Evolutionary conservation across 2,329 filamentous ascomycete species (phyloP).

Genomic region (Alternaria incomplexa): DNA sequence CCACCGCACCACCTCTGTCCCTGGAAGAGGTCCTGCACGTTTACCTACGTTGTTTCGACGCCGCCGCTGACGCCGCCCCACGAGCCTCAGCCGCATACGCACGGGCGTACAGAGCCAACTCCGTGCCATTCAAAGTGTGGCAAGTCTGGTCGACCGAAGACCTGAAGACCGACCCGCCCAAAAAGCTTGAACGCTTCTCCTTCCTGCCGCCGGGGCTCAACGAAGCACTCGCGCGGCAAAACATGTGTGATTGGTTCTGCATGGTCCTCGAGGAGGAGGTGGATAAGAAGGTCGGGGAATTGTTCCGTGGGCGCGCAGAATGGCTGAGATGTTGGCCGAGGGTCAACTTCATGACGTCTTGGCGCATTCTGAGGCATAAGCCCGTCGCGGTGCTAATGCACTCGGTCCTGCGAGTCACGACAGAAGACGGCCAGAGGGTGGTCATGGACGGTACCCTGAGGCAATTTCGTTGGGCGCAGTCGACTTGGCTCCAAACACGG

Average conservation of each 20-base stretch:
- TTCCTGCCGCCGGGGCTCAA: constrained; percentile 1
- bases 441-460: constrained; percentile 13
- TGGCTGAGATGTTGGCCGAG: neutral
- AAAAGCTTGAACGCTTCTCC: neutral
- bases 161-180: neutral
- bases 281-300: neutral
- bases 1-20: neutral
- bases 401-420: constrained; percentile 5
- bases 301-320: neutral
- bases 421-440: neutral
- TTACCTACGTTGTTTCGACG: constrained; percentile 12
- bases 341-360: neutral
- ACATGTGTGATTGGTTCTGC: constrained; percentile 6
- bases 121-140: neutral
- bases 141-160: neutral
- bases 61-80: constrained; percentile 1
- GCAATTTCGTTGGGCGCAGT: constrained; percentile 10
- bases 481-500: constrained; percentile 5
- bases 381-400: neutral
- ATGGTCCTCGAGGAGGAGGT: constrained; percentile 2
- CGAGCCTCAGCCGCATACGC: constrained; percentile 4
- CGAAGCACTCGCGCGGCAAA: neutral
- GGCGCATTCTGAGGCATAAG: neutral
- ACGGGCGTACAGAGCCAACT: neutral
- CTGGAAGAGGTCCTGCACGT: constrained; percentile 8